These are phyloP conservation scores for Ophidiomyces ophidiicola DNA, from an alignment of 2,329 filamentous ascomycete genomes.

Conservation along the genomic window DNA sequence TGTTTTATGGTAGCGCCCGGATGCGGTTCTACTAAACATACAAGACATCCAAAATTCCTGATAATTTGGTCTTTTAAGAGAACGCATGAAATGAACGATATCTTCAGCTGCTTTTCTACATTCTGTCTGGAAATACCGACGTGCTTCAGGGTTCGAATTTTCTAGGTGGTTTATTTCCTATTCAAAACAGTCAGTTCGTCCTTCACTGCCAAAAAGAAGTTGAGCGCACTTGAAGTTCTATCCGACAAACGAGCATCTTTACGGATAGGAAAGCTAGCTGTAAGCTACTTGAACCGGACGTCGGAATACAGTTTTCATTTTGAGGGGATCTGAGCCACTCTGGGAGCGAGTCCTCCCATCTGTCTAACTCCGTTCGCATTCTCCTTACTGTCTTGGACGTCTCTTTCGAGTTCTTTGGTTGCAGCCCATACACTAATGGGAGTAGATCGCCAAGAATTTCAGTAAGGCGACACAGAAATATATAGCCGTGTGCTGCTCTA, in stretches of 20 bases:
- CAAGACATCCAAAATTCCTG: slow-evolving; percentile 43
- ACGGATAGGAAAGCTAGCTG: slow-evolving; percentile 35
- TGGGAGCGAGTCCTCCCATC: slow-evolving; percentile 36
- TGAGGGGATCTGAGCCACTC: slow-evolving; percentile 31
- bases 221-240: slow-evolving; percentile 34
- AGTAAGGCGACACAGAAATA: slow-evolving; percentile 41
- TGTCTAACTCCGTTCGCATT: slow-evolving; percentile 35
- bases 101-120: slow-evolving; percentile 34
- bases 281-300: slow-evolving; percentile 34
- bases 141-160: slow-evolving; percentile 33
- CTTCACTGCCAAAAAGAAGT: neutral
- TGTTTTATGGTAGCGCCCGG: slow-evolving; percentile 1
- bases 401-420: slow-evolving; percentile 32
- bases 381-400: slow-evolving; percentile 36
- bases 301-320: slow-evolving; percentile 24
- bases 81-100: slow-evolving; percentile 40
- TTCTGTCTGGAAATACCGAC: slow-evolving; percentile 38
- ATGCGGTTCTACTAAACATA: slow-evolving; percentile 19
- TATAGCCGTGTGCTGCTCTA: slow-evolving; percentile 40
- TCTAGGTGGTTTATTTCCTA: slow-evolving; percentile 35
- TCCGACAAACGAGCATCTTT: slow-evolving; percentile 37
- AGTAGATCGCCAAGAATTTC: slow-evolving; percentile 37
- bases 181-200: neutral
- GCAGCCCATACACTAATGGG: slow-evolving; percentile 36
- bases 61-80: slow-evolving; percentile 37